Evolutionary conservation across 495 filamentous ascomycete species (phyloP), one percentile per base, ranked within the genome.

Genomic region (Cudoniella acicularis): DNA sequence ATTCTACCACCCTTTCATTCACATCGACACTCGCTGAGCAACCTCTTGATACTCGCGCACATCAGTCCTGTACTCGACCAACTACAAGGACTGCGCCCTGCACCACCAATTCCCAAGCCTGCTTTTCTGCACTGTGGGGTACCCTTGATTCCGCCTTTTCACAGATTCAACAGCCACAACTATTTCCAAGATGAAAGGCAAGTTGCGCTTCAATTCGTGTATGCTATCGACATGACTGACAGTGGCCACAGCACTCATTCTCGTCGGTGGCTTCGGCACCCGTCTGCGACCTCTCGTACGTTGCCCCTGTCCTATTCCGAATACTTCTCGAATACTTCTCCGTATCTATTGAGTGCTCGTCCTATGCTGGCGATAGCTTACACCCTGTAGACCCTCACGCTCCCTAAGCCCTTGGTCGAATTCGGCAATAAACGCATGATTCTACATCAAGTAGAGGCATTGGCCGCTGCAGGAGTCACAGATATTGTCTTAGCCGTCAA

Each of bases 351-450:
- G 21, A 43, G 40, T 22, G 40, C 47, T n/a, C 54, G 51, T 45
- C 46, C 8, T 50, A 63, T 54, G 57, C 40, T 52, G 20, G 40
- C 52, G 49, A 43, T 25, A 11, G 62, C 61, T 67, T 50, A 67
- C 48, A 53, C 40, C 54, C 17, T 16, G 56, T 69, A 97, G 93
- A 98, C 94, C 56, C 83, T 98, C 68, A 98, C 94, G 43, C 88
- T 97, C 63, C 94, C 94, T 22, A 98, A 98, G 73, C 94, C 94
- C 46, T 80, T 98, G 64, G 94, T 98, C 68, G 94, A 98, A 77
- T 98, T 98, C 73, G 92, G 85, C 65, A 98, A 98, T 81, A 91
- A 90, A 72, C 94, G 92, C 65, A 98, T 98, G 94, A 98, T 98
- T 76, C 80, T 94, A 61, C 94, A 98, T 79, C 94, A 98, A 74